Evolutionary conservation across 257 asterid species (phyloP).

Genomic region (Ilex aquifolium): DNA sequence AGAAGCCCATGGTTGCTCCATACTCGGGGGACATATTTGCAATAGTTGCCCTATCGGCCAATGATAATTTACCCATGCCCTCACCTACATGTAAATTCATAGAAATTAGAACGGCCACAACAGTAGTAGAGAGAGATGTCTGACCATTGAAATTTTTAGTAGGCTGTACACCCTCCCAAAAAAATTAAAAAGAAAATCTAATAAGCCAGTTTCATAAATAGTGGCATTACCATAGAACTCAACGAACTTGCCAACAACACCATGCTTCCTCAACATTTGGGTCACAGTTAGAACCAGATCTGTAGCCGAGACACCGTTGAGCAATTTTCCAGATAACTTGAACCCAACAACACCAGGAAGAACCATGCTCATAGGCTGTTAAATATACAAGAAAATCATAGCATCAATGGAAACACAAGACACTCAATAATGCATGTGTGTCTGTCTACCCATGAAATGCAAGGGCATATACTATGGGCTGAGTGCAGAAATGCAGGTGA

Average conservation of each 20-base stretch:
- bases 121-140: background rate
- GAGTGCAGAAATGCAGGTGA: background rate
- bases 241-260: conserved; percentile 88
- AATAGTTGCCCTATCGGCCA: conserved; percentile 93
- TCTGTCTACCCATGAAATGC: background rate
- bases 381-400: background rate
- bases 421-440: background rate
- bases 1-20: conserved; percentile 98
- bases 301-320: conserved; percentile 84
- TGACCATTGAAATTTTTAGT: background rate
- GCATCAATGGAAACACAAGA: background rate
- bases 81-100: conserved; percentile 36
- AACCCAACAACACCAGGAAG: conserved; percentile 93
- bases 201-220: background rate
- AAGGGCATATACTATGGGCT: background rate
- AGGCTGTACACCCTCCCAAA: too few species aligned
- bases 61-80: conserved; percentile 71
- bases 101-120: background rate
- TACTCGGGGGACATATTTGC: conserved; percentile 97
- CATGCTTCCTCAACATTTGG: conserved; percentile 83
- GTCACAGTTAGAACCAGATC: conserved; percentile 92
- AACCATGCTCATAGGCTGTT: conserved; percentile 96
- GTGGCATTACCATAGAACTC: conserved; percentile 59
- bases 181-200: background rate
- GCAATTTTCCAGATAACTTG: conserved; percentile 66